These are phyloP conservation scores for Przewalskia tangutica DNA, from an alignment of 257 asterid genomes.

Conservation along the genomic window DNA sequence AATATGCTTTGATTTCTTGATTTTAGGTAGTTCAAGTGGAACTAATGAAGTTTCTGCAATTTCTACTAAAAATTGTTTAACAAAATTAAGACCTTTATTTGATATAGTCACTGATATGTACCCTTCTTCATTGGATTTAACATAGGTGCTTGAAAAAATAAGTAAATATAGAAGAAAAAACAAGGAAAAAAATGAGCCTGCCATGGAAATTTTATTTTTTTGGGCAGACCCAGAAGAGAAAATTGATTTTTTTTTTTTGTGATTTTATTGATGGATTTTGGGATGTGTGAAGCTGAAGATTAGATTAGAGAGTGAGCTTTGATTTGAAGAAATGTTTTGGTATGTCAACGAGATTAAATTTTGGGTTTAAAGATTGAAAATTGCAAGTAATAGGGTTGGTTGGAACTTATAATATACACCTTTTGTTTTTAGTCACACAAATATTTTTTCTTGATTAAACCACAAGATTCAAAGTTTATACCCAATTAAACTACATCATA, in stretches of 20 bases:
- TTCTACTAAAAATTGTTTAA: slow-evolving; percentile 48
- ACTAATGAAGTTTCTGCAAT: slow-evolving; percentile 54
- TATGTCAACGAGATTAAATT: not conserved
- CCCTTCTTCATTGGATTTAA: slow-evolving; percentile 46
- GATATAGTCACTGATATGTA: slow-evolving; percentile 44
- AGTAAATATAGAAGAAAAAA: slow-evolving; percentile 13
- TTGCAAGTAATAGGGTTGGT: not conserved
- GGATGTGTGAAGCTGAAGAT: not conserved
- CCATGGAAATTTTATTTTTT: slow-evolving; percentile 18
- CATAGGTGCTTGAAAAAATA: slow-evolving; percentile 9
- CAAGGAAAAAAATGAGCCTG: slow-evolving; percentile 10
- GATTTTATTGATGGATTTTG: not conserved
- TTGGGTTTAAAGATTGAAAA: not conserved
- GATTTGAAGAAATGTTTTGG: not conserved
- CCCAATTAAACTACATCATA: too few species aligned
- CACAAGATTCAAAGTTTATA: too few species aligned
- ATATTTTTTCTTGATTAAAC: too few species aligned
- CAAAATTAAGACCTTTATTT: slow-evolving; percentile 68
- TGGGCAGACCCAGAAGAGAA: not conserved
- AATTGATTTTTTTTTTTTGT: not conserved
- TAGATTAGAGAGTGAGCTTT: not conserved
- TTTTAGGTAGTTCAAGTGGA: slow-evolving; percentile 61
- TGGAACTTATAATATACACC: not conserved
- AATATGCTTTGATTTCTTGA: slow-evolving; percentile 43
- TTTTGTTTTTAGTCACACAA: too few species aligned